phyloP scores from a whole-genome alignment of 257 asterid species.

The Solanum rostratum region DNA sequence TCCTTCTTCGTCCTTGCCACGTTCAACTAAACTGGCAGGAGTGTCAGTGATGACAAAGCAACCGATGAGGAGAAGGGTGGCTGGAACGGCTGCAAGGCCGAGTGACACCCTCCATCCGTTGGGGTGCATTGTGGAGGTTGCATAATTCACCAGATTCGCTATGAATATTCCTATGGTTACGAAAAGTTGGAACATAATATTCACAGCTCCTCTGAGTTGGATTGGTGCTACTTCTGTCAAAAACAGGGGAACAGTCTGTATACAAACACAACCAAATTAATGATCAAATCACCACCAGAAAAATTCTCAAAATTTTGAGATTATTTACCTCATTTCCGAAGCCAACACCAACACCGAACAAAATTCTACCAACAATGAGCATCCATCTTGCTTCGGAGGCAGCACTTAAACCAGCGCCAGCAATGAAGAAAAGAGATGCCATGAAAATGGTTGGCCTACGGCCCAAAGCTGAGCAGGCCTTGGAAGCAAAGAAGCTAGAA shows the following conservation, averaged over 20 bases:
- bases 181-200: conserved; percentile 79
- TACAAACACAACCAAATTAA: background rate
- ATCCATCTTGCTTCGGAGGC: conserved; percentile 15
- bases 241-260: conserved; percentile 81
- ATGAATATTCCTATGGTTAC: conserved; percentile 66
- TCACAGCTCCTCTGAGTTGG: conserved; percentile 73
- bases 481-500: conserved; percentile 73
- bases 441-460: conserved; percentile 49
- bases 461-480: conserved; percentile 38
- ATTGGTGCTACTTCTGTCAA: conserved; percentile 74
- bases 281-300: too few relatives aligned
- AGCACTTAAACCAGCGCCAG: conserved; percentile 43
- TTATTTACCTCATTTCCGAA: too few relatives aligned
- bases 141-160: conserved; percentile 59
- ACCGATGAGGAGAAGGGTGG: conserved; percentile 29
- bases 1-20: conserved; percentile 28
- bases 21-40: conserved; percentile 55
- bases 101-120: conserved; percentile 65
- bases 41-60: conserved; percentile 56
- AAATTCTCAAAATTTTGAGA: too few relatives aligned
- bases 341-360: conserved; percentile 77
- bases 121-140: conserved; percentile 33
- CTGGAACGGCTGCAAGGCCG: conserved; percentile 57
- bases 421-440: conserved; percentile 42
- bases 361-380: conserved; percentile 56